Base-by-base conservation (phyloP, 2,329 filamentous ascomycete species). In the Pestalotiopsis sp. region DNA sequence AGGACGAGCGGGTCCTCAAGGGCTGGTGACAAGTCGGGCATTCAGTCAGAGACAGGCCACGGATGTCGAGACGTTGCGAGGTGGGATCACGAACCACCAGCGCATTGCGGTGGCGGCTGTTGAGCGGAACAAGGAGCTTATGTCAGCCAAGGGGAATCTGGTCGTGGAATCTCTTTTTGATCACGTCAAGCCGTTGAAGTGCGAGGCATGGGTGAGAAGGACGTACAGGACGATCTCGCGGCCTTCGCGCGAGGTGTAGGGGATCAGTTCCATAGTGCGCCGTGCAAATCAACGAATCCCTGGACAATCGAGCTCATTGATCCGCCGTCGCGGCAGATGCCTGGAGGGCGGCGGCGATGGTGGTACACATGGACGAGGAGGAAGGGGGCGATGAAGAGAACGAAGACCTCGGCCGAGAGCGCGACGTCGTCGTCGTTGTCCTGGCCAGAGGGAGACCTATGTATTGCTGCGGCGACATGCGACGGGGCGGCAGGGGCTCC, bases 1-100 rank as follows among this genome's bases (percentile, higher is more conserved):
- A 85, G 45, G 78, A 78, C 52, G 78, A 79, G 72, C 86, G 79
- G 80, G 69, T 39, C 23, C 69, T 39, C 57, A 90, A 87, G 20
- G 94, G 90, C 66, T 93, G 92, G 78, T 94, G 93, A 79, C 95
- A 98, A 76, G 94, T 94, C n/a, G 97, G 96, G 77, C 97, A 99
- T 77, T 95, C 90, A 69, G 89, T 88, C 69, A 94, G 76, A 38
- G 78, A 71, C 82, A 70, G 83, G 70, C 85, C 90, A 70, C 93
- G 91, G 65, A 98, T 92, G 74, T 94, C 94, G 72, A 99, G 89
- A 74, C 95, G 93, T 72, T 91, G 92, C 6, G 95, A 97, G 38
- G 90, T 86, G 61, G 91, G 92, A 81, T 99, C 95, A 77, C 93
- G 95, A 49, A 98, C 91, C 59, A 99, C 96, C 68, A 99, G 91